Percentiles rank a stretch among this genome's conserved stretches.
These are phyloP conservation scores for Xylaria multiplex DNA, from an alignment of 2,329 filamentous ascomycete species.

Conservation along the genomic window DNA sequence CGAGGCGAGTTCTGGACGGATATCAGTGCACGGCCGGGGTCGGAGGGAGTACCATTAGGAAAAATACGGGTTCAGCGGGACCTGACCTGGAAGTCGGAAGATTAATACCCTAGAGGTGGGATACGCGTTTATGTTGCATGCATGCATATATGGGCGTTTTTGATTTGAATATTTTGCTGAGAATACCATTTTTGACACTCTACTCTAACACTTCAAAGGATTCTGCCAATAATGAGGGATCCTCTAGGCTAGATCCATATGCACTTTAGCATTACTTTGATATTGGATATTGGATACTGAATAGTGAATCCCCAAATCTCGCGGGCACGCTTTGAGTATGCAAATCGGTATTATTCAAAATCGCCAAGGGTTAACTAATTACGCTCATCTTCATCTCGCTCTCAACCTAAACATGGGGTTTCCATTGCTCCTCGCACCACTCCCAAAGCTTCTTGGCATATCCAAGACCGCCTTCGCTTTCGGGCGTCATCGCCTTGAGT, in stretches of 20 bases:
- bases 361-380: neutral
- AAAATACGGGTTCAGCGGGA: constrained; percentile 36
- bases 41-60: constrained; percentile 23
- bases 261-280: neutral
- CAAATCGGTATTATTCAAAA: neutral
- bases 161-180: constrained; percentile 1
- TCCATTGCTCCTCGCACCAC: constrained; percentile 42
- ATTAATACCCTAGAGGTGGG: constrained; percentile 22
- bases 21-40: constrained; percentile 33
- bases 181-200: constrained; percentile 15
- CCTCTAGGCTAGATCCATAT: neutral
- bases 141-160: constrained; percentile 24
- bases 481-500: constrained; percentile 42
- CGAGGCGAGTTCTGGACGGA: constrained; percentile 35
- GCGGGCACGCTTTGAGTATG: neutral
- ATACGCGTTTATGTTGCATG: constrained; percentile 27
- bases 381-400: neutral
- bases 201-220: constrained; percentile 5
- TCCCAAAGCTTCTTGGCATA: constrained; percentile 45
- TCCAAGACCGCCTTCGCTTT: constrained; percentile 45
- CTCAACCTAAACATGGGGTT: constrained; percentile 14
- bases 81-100: constrained; percentile 34
- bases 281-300: neutral
- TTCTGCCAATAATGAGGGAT: neutral
- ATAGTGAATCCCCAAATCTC: neutral